phyloP scores from a whole-genome alignment of 495 filamentous ascomycete genomes.

The Daldinia grandis region DNA sequence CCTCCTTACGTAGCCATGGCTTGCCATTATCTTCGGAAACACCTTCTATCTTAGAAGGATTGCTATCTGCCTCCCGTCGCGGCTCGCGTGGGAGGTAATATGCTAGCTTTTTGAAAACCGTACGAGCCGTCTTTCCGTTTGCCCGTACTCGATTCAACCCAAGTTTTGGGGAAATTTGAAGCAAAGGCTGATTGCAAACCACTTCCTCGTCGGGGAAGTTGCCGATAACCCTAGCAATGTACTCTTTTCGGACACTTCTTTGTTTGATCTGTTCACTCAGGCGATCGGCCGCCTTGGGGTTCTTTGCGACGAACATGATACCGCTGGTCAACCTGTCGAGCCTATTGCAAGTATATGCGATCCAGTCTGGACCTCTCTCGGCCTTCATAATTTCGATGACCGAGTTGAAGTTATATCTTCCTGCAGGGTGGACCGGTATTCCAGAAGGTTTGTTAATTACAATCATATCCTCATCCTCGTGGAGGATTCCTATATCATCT shows the following conservation, averaged over 20 bases:
- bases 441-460: constrained; percentile 97
- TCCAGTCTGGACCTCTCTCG: constrained; percentile 72
- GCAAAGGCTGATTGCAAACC: constrained; percentile 90
- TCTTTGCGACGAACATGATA: constrained; percentile 96
- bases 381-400: constrained; percentile 91
- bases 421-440: constrained; percentile 92
- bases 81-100: constrained; percentile 75
- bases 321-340: constrained; percentile 95
- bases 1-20: constrained; percentile 58
- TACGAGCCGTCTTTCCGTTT: constrained; percentile 86
- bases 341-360: constrained; percentile 86
- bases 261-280: constrained; percentile 74
- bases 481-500: constrained; percentile 79
- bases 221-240: constrained; percentile 89
- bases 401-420: constrained; percentile 93
- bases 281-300: constrained; percentile 77
- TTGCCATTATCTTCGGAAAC: constrained; percentile 35
- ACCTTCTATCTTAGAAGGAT: constrained; percentile 17
- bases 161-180: constrained; percentile 92
- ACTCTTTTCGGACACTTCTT: constrained; percentile 89
- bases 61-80: constrained; percentile 22
- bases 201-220: constrained; percentile 85
- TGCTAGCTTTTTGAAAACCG: constrained; percentile 86
- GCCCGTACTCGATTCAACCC: constrained; percentile 93
- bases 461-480: constrained; percentile 90